Conservation (phyloP, 2,329 filamentous ascomycete genomes). For the Alternaria longipes region DNA sequence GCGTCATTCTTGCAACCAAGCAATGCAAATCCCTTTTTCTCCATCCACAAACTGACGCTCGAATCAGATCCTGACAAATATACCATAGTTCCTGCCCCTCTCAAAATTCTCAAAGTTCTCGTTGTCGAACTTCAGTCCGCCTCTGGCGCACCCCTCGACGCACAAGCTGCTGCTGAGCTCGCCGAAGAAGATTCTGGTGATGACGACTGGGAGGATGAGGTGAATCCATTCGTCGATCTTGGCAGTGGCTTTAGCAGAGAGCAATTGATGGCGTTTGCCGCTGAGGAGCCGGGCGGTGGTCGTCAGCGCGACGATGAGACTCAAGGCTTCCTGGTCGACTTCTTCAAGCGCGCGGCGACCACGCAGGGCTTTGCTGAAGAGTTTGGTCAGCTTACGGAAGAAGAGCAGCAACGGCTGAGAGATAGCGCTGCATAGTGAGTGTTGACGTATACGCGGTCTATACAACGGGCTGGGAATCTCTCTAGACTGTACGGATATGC, state of each 20-base stretch:
- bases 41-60: conserved; percentile 16
- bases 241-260: conserved; percentile 61
- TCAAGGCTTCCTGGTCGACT: conserved; percentile 81
- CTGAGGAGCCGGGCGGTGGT: conserved; percentile 57
- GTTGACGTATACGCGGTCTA: not conserved
- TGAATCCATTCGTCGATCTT: conserved; percentile 77
- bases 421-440: conserved; percentile 36
- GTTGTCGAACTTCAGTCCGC: conserved; percentile 90
- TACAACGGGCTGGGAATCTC: not conserved
- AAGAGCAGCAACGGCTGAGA: conserved; percentile 64
- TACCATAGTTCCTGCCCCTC: conserved; percentile 83
- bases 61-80: conserved; percentile 81
- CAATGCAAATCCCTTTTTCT: too few relatives aligned
- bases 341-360: conserved; percentile 71
- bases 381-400: conserved; percentile 62
- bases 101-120: conserved; percentile 97
- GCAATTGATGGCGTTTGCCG: conserved; percentile 82
- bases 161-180: conserved; percentile 67
- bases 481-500: not conserved
- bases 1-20: too few relatives aligned
- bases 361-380: conserved; percentile 65
- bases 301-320: conserved; percentile 89
- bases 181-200: conserved; percentile 74
- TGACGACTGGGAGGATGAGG: conserved; percentile 82
- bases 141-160: conserved; percentile 69